A percentile compares a stretch with the other conserved stretches of the same genome.
Evolutionary conservation across 1,284 basidiomycete species (phyloP).

Genomic region (Pterula multifida): DNA sequence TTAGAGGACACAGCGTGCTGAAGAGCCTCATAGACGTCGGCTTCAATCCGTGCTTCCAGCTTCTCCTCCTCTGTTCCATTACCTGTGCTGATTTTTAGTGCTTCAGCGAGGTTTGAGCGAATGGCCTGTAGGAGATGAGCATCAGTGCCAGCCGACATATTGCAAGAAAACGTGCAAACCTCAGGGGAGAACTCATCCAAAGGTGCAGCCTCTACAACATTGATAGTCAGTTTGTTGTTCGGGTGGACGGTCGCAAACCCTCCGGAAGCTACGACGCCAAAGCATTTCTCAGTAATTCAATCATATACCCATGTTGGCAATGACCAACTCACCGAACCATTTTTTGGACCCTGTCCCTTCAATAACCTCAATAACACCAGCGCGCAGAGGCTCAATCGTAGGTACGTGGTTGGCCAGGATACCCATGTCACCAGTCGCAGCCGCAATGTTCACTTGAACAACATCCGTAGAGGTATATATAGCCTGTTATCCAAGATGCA

Average conservation of each 20-base stretch:
- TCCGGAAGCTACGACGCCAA: conserved; percentile 61
- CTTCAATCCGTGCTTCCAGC: conserved; percentile 89
- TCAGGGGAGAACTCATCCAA: conserved; percentile 85
- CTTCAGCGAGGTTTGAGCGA: conserved; percentile 83
- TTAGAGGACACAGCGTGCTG: conserved; percentile 62
- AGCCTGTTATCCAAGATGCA: conserved; percentile 59
- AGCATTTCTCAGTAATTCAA: background rate
- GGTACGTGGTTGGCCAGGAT: conserved; percentile 95
- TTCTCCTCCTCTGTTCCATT: conserved; percentile 89
- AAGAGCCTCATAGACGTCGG: conserved; percentile 91
- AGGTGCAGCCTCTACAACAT: conserved; percentile 93
- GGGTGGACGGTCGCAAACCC: conserved; percentile 98
- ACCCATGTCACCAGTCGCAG: conserved; percentile 96
- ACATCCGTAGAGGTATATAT: conserved; percentile 83
- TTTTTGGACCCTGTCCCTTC: conserved; percentile 80
- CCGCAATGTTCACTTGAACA: conserved; percentile 87
- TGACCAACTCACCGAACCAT: conserved; percentile 75
- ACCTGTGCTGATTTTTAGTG: conserved; percentile 71
- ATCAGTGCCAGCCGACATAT: conserved; percentile 4
- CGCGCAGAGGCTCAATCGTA: conserved; percentile 84
- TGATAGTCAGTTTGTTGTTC: conserved; percentile 94
- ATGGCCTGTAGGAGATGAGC: conserved; percentile 52
- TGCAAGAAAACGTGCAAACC: conserved; percentile 30
- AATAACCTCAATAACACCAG: conserved; percentile 89
- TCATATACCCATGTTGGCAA: background rate